Evolutionary conservation across 2,329 filamentous ascomycete genomes (phyloP), one percentile per base, ranked within the genome.

Genomic region (Aspergillus pseudoglaucus): DNA sequence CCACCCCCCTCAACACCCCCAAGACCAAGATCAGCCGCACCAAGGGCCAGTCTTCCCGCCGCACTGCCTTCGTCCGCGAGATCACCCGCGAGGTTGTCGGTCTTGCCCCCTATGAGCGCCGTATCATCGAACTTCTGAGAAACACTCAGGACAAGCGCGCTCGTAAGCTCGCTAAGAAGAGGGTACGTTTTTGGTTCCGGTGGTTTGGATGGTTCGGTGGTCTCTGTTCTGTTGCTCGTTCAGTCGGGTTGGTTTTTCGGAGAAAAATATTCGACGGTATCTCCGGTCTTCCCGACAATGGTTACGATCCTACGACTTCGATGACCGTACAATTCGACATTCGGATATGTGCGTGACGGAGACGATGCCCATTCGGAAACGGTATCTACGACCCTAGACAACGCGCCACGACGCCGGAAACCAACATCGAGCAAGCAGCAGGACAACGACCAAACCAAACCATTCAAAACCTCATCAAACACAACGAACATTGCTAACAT

Each of bases 91-190:
- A 98, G 81, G 93, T 97, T 75, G 85, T 90, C 75, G 93, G 88
- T 71, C 87, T 93, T 64, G 88, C 88, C 64, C 88, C 88, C 69
- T 93, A 98, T 75, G 93, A 98, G 85, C 91, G 93, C 77, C 90
- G 93, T 72, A 88, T 98, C 66, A 95, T 98, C 73, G 93, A 98
- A 84, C 81, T 98, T 73, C 87, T 98, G 77, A 89, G 93, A 70
- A 98, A 98, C 87, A 86, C 83, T 81, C 94, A 95, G 82, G 93
- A 98, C 79, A 97, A 97, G 88, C 89, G 91, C 77, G 91, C 91
- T 69, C 84, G 91, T 67, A 96, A 96, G 86, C 88, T 96, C 70
- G 91, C 91, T 69, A 97, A 97, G 90, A 96, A 95, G 88, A 85
- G 91, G 76, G 87, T 91, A 83, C 63, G 86, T 82, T 51, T 48